These are phyloP conservation scores for Grammothele lineata DNA, from an alignment of 768 basidiomycete species.

Conservation along the genomic window DNA sequence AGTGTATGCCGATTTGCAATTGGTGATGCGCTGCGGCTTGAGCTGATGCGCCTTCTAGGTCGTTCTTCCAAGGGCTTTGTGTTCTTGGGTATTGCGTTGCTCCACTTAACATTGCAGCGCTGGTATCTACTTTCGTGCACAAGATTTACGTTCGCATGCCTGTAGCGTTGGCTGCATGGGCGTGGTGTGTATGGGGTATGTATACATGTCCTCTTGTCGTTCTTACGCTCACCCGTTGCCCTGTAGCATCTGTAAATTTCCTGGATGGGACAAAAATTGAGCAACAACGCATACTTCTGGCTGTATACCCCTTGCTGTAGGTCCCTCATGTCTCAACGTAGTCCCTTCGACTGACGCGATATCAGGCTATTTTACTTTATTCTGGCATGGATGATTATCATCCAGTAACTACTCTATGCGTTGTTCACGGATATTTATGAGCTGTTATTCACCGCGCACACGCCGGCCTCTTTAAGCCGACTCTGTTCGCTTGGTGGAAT, in stretches of 20 bases:
- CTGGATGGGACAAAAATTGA: constrained; percentile 94
- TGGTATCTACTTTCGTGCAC: constrained; percentile 82
- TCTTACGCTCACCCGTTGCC: neutral
- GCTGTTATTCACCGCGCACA: too few relatives aligned
- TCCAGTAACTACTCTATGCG: constrained; percentile 47
- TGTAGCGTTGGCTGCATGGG: constrained; percentile 83
- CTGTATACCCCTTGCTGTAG: constrained; percentile 93
- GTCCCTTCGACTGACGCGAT: neutral
- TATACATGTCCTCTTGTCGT: constrained; percentile 1
- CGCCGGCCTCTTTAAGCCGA: too few relatives aligned
- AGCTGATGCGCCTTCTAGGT: constrained; percentile 37
- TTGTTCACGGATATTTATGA: too few relatives aligned
- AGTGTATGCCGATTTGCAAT: constrained; percentile 65
- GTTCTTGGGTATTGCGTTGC: constrained; percentile 95
- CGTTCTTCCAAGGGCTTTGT: constrained; percentile 95
- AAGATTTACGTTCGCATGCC: constrained; percentile 86
- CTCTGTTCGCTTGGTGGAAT: too few relatives aligned
- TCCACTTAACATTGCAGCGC: constrained; percentile 85
- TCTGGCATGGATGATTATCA: constrained; percentile 95
- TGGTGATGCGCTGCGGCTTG: too few relatives aligned
- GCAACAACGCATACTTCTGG: constrained; percentile 83
- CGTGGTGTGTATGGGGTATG: constrained; percentile 96
- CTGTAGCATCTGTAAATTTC: constrained; percentile 86
- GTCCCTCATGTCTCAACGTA: constrained; percentile 28
- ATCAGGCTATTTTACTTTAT: constrained; percentile 88